Evolutionary conservation across 1,284 basidiomycete species (phyloP).

Genomic region (Ustilago lituana): DNA sequence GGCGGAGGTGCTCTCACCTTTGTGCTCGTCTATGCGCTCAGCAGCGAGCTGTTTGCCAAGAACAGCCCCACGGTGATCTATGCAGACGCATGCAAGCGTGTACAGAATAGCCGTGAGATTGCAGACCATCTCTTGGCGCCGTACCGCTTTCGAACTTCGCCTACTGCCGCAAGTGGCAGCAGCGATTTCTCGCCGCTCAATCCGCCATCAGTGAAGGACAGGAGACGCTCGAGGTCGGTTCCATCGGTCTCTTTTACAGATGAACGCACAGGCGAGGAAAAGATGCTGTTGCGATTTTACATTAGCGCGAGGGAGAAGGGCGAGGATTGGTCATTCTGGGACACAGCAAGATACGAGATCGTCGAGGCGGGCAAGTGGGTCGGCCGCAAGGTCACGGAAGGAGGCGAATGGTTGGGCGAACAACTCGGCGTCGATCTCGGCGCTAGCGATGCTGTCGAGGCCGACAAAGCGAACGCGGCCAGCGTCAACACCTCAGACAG

Average conservation of each 20-base stretch:
- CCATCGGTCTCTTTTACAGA: conserved; percentile 40
- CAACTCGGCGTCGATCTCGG: conserved; percentile 31
- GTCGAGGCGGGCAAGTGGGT: conserved; percentile 51
- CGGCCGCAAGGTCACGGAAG: conserved; percentile 45
- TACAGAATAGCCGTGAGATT: conserved; percentile 75
- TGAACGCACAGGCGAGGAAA: conserved; percentile 48
- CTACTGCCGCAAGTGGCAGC: conserved; percentile 19
- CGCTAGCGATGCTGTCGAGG: not conserved
- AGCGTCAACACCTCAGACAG: not conserved
- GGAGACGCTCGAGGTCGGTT: conserved; percentile 49
- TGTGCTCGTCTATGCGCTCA: conserved; percentile 80
- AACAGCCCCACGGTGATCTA: conserved; percentile 92
- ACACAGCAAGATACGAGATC: conserved; percentile 34
- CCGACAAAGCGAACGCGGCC: not conserved
- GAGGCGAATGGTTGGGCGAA: conserved; percentile 43
- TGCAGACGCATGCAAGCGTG: conserved; percentile 83
- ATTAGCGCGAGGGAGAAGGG: conserved; percentile 58
- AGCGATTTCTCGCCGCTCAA: conserved; percentile 55
- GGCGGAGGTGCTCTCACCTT: conserved; percentile 73
- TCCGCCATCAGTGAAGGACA: conserved; percentile 43
- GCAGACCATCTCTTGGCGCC: conserved; percentile 54
- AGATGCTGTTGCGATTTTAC: conserved; percentile 57
- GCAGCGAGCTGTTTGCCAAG: conserved; percentile 87
- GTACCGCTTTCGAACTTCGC: conserved; percentile 56
- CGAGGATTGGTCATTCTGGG: conserved; percentile 48